Conservation (phyloP, 805 yeast species). For the Nakazawaea populi region DNA sequence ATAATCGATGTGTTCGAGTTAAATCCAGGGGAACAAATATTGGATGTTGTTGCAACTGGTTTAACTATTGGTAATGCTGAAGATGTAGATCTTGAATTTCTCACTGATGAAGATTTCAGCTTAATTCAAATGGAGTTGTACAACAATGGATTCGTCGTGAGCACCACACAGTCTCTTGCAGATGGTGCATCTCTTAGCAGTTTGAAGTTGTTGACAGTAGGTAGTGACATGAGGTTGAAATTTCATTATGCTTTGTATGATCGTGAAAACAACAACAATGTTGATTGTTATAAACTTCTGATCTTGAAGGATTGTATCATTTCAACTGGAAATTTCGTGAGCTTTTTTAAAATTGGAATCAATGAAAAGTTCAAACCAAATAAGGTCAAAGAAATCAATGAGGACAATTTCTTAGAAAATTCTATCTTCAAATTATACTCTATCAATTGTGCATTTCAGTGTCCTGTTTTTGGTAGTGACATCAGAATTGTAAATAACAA, state of each 20-base stretch:
- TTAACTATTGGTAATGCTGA: background rate
- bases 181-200: background rate
- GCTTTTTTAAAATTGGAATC: background rate
- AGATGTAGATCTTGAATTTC: background rate
- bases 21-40: background rate
- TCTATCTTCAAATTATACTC: background rate
- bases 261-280: background rate
- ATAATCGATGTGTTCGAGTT: background rate
- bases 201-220: constrained; percentile 4
- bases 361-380: constrained; percentile 1
- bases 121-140: background rate
- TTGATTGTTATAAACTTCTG: background rate
- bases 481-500: background rate
- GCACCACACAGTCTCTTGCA: background rate
- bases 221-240: constrained; percentile 4
- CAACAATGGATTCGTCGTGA: constrained; percentile 3
- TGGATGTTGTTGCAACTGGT: background rate
- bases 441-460: background rate
- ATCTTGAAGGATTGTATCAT: background rate
- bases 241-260: background rate
- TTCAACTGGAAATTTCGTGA: background rate
- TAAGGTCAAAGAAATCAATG: background rate
- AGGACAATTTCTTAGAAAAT: background rate
- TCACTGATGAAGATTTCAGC: constrained; percentile 1
- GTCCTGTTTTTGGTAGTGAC: background rate